These are phyloP conservation scores for Aspergillus panamensis DNA, from an alignment of 495 filamentous ascomycete species.

Conservation along the genomic window DNA sequence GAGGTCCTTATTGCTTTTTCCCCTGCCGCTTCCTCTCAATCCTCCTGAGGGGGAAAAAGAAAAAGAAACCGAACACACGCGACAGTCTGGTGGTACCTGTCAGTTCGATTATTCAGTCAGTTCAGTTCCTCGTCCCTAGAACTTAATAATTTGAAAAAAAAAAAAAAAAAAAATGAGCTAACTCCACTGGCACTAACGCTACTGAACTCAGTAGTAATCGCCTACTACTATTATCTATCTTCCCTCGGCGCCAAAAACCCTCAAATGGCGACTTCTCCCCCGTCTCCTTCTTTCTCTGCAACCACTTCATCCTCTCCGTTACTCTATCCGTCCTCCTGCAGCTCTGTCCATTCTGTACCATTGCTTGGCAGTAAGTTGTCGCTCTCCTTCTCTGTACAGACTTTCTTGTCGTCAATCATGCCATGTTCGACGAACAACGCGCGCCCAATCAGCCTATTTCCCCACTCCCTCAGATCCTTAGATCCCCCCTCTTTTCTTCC, in stretches of 20 bases:
- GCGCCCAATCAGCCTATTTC: background rate
- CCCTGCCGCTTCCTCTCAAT: background rate
- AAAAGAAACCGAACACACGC: background rate
- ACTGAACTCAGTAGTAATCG: too few species aligned
- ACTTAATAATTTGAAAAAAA: too few species aligned
- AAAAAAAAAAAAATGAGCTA: background rate
- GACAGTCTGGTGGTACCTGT: too few species aligned
- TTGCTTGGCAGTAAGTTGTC: conserved; percentile 25
- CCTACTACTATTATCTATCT: background rate
- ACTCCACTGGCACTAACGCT: background rate
- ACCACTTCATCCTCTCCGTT: conserved; percentile 32
- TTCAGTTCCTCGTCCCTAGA: too few species aligned
- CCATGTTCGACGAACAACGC: background rate
- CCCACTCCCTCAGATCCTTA: background rate
- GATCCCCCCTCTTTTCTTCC: conserved; percentile 3
- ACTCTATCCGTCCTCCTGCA: conserved; percentile 39
- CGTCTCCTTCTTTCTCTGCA: conserved; percentile 25
- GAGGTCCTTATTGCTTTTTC: background rate
- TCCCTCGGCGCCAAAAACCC: background rate
- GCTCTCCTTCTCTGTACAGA: background rate
- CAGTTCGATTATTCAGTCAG: too few species aligned
- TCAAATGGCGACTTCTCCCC: conserved; percentile 16
- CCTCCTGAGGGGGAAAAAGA: background rate
- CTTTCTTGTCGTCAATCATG: background rate
- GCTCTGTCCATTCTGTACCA: conserved; percentile 21